Percentiles rank a stretch among this genome's conserved stretches.
phyloP scores from a whole-genome alignment of 345 rosid genomes.

The Melaleuca quinquenervia region DNA sequence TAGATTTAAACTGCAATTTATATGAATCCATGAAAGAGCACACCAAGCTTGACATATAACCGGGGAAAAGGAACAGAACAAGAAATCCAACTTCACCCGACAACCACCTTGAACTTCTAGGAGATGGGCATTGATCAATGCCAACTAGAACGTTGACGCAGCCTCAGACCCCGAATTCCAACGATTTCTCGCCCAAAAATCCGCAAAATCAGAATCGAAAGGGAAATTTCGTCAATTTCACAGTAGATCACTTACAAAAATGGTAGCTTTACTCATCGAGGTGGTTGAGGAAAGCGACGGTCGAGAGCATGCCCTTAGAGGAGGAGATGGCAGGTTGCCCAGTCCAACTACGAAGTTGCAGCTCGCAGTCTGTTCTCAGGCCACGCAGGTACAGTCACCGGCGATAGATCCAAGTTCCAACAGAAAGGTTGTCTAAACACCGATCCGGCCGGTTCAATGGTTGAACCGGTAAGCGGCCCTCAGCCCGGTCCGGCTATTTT shows the following conservation, averaged over 20 bases:
- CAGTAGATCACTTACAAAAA: not conserved
- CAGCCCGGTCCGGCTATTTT: fast-evolving
- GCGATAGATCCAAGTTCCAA: not conserved
- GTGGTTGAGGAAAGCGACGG: not conserved
- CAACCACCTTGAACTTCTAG: not conserved
- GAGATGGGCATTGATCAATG: not conserved
- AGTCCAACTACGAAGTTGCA: not conserved
- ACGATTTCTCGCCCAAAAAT: not conserved
- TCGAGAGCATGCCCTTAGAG: not conserved
- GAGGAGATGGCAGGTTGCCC: not conserved
- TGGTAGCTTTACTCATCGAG: not conserved
- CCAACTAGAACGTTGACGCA: not conserved
- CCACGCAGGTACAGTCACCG: not conserved
- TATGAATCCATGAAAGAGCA: not conserved
- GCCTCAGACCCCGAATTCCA: not conserved
- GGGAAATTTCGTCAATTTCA: not conserved
- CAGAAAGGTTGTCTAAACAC: not conserved
- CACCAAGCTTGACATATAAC: not conserved
- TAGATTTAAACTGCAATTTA: not conserved
- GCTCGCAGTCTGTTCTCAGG: not conserved
- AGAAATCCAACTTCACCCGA: not conserved
- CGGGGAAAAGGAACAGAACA: not conserved
- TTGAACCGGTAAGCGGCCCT: not conserved
- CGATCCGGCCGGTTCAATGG: not conserved
- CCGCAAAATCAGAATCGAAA: not conserved